Evolutionary conservation across 371 early-diverging fungal genomes (phyloP), one percentile per base, ranked within the genome.

Genomic region (Mucor velutinosus): DNA sequence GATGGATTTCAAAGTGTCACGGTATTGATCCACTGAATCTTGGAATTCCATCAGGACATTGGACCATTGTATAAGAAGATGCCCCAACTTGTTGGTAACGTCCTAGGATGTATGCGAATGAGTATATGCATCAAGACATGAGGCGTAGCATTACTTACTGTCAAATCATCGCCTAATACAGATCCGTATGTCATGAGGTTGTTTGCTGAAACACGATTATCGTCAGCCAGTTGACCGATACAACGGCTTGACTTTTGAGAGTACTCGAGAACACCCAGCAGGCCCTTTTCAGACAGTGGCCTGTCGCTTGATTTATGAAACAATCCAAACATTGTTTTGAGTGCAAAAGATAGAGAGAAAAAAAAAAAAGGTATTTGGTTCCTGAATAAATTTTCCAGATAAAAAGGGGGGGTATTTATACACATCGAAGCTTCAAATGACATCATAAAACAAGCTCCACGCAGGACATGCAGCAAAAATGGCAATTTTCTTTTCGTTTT

Each of bases 151-250:
- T 7, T 21, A 49, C 72, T 67, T 78, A 82, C 82, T n/a, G 76
- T 69, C 33, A 80, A 35, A 43, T 79, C 80, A 29, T 78, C 76
- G 15, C 83, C 80, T 25, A 75, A 61, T 27, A 74, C 69, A 27
- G 75, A 72, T 15, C 80, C 78, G 74, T 71, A 82, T 33, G 67
- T 67, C 27, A 78, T 72, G 29, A 82, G 55, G 23, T 75, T 70
- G 35, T 75, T 74, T 0, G 77, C 74, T 45, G 79, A 63, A 10
- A 76, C 65, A 53, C 79, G 74, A 7, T 70, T 75, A 17, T 71
- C 63, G 12, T 78, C 71, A 5, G 80, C 78, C 10, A 82, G 19
- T n/a, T 71, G 71, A 4, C 58, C 58, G 58, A 80, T 60, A 23
- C 63, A 39, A 1, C 60, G 49, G 17, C 70, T 72, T 1, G 71